Evolutionary conservation across 805 yeast species (phyloP).

Genomic region (Naumovozyma baii): DNA sequence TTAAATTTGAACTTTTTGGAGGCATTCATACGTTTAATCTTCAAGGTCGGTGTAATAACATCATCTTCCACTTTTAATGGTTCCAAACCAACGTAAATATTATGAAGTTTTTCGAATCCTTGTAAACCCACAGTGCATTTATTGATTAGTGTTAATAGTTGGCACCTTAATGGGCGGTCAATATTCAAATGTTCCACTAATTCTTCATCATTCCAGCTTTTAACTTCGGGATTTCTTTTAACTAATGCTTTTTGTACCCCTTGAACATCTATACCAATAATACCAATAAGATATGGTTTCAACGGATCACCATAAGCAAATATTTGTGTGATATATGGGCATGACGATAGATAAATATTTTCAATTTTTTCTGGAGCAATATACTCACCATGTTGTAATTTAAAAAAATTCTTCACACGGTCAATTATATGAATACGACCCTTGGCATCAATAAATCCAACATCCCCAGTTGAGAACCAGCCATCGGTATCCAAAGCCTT

Average conservation of each 20-base stretch:
- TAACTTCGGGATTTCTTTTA: slow-evolving; percentile 27
- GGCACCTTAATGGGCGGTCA: slow-evolving; percentile 11
- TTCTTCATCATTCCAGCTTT: slow-evolving; percentile 22
- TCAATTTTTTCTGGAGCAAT: slow-evolving; percentile 72
- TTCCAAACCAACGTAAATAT: slow-evolving; percentile 42
- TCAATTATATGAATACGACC: slow-evolving; percentile 59
- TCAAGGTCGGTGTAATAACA: slow-evolving; percentile 58
- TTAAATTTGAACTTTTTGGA: slow-evolving; percentile 34
- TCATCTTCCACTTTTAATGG: slow-evolving; percentile 55
- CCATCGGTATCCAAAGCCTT: slow-evolving; percentile 46
- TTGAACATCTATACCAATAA: slow-evolving; percentile 51
- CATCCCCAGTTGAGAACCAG: slow-evolving; percentile 63
- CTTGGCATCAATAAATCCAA: slow-evolving; percentile 40
- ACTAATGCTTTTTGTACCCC: slow-evolving; percentile 29
- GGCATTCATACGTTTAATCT: slow-evolving; percentile 44
- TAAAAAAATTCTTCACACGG: slow-evolving; percentile 72
- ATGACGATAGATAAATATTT: slow-evolving; percentile 45
- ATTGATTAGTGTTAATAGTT: slow-evolving; percentile 16
- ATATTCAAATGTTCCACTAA: slow-evolving; percentile 17
- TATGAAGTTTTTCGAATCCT: slow-evolving; percentile 58
- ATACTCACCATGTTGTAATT: slow-evolving; percentile 56
- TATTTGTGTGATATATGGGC: slow-evolving; percentile 43
- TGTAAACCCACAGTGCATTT: slow-evolving; percentile 32
- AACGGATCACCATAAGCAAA: slow-evolving; percentile 58
- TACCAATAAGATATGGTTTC: slow-evolving; percentile 46